Percentiles rank a stretch among this genome's conserved stretches.
Conservation (phyloP, 257 asterid genomes). For the Galeopsis tetrahit region DNA sequence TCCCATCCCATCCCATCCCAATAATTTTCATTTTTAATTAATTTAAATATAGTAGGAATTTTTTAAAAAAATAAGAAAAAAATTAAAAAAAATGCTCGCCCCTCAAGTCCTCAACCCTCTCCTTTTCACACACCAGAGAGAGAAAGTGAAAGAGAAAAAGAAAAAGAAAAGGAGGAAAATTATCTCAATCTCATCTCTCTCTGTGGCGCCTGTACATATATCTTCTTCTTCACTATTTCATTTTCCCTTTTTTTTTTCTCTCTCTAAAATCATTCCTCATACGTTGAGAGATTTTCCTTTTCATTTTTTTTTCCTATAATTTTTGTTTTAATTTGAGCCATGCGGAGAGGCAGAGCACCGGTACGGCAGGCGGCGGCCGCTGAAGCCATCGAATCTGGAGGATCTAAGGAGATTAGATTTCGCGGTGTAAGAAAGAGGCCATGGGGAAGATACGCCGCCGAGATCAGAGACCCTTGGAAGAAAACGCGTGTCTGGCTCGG, state of each 20-base stretch:
- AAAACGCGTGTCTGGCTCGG: slow-evolving; percentile 63
- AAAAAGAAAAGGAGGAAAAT: neutral
- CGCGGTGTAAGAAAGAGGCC: slow-evolving; percentile 59
- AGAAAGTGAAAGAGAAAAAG: neutral
- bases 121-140: slow-evolving; percentile 36
- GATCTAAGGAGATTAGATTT: slow-evolving; percentile 49
- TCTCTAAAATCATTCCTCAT: slow-evolving; percentile 20
- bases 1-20: neutral
- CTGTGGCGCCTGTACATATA: slow-evolving; percentile 43
- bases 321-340: slow-evolving; percentile 31
- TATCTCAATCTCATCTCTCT: slow-evolving; percentile 36
- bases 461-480: slow-evolving; percentile 62
- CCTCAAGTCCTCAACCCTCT: slow-evolving; percentile 22
- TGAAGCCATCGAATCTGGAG: slow-evolving; percentile 48
- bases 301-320: neutral
- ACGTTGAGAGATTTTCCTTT: neutral
- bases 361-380: slow-evolving; percentile 38
- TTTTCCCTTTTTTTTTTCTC: slow-evolving; percentile 17
- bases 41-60: neutral
- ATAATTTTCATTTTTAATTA: neutral
- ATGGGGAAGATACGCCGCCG: slow-evolving; percentile 64
- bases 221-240: neutral
- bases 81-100: slow-evolving; percentile 33
- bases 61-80: neutral
- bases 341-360: slow-evolving; percentile 52